phyloP scores from a whole-genome alignment of 495 filamentous ascomycete genomes.

The Xylaria telfairii region DNA sequence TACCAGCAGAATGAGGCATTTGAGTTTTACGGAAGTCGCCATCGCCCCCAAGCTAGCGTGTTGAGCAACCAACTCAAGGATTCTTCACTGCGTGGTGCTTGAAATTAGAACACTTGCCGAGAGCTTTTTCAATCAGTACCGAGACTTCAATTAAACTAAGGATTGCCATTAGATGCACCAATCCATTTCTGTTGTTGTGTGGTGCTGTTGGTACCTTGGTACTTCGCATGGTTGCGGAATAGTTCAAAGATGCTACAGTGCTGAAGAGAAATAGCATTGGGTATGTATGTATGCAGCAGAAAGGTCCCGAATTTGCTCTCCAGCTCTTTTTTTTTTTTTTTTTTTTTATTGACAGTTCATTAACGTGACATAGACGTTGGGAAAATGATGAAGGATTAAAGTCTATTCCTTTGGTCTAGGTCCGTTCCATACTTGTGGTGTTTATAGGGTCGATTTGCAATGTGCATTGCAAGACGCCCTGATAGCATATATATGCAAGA shows the following conservation, averaged over 20 bases:
- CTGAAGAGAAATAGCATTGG: slow-evolving; percentile 20
- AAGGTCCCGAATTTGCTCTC: background rate
- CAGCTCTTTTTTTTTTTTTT: background rate
- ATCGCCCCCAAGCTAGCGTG: too few relatives aligned
- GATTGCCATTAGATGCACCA: too few relatives aligned
- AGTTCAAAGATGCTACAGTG: slow-evolving; percentile 54
- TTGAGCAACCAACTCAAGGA: too few relatives aligned
- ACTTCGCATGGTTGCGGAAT: too few relatives aligned
- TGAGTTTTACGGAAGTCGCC: too few relatives aligned
- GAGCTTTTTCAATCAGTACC: too few relatives aligned
- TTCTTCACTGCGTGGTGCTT: too few relatives aligned
- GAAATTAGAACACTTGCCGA: too few relatives aligned
- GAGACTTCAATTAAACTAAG: too few relatives aligned
- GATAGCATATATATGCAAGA: slow-evolving; percentile 1
- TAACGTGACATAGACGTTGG: slow-evolving; percentile 24
- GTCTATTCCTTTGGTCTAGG: slow-evolving; percentile 18
- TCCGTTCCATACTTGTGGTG: slow-evolving; percentile 26
- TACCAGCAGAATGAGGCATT: too few relatives aligned
- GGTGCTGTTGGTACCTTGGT: too few relatives aligned
- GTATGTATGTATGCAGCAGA: background rate
- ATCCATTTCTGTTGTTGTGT: too few relatives aligned
- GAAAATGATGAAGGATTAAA: slow-evolving; percentile 27
- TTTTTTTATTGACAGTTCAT: background rate
- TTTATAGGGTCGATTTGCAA: slow-evolving; percentile 31
- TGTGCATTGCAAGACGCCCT: slow-evolving; percentile 19